A percentile compares a stretch with the other conserved stretches of the same genome.
Evolutionary conservation across 208 protist genomes (phyloP).

Genomic region (Strigomonas culicis): DNA sequence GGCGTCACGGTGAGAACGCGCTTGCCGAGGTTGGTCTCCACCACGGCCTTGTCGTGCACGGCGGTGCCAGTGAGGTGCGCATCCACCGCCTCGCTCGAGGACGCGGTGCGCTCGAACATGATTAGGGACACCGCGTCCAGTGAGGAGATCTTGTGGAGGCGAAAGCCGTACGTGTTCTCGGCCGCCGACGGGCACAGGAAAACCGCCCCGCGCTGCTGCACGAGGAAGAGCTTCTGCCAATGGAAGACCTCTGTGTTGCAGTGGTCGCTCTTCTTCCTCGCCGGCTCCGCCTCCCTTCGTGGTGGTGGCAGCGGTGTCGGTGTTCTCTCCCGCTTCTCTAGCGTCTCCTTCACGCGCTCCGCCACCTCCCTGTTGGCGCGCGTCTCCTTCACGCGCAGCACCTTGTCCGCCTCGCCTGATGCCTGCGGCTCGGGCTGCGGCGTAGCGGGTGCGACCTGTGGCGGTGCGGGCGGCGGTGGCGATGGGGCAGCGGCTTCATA

Average conservation of each 20-base stretch:
- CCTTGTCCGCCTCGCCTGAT: neutral
- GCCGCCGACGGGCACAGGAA: conserved; percentile 43
- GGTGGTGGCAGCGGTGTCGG: neutral
- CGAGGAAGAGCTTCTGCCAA: conserved; percentile 59
- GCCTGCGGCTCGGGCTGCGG: neutral
- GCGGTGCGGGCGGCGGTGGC: neutral
- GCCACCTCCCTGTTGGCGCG: neutral
- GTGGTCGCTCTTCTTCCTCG: conserved; percentile 16
- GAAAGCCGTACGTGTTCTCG: conserved; percentile 63
- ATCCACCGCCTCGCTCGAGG: conserved; percentile 29
- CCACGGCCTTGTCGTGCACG: conserved; percentile 41
- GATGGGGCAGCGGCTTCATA: conserved; percentile 29
- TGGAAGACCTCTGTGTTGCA: conserved; percentile 57
- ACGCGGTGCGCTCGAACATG: conserved; percentile 31
- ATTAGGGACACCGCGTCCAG: conserved; percentile 62
- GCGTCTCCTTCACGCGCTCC: neutral
- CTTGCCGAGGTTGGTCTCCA: conserved; percentile 11
- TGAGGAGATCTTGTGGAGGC: conserved; percentile 36
- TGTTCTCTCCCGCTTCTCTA: conserved; percentile 3
- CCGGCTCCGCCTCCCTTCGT: neutral
- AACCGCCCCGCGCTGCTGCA: conserved; percentile 58
- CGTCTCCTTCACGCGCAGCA: neutral
- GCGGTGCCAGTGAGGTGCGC: conserved; percentile 27
- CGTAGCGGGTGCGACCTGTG: neutral
- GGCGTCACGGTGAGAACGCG: too few species aligned